These are phyloP conservation scores for Thraustochytrium striatum DNA, from an alignment of 352 stramenopile genomes.

Conservation along the genomic window DNA sequence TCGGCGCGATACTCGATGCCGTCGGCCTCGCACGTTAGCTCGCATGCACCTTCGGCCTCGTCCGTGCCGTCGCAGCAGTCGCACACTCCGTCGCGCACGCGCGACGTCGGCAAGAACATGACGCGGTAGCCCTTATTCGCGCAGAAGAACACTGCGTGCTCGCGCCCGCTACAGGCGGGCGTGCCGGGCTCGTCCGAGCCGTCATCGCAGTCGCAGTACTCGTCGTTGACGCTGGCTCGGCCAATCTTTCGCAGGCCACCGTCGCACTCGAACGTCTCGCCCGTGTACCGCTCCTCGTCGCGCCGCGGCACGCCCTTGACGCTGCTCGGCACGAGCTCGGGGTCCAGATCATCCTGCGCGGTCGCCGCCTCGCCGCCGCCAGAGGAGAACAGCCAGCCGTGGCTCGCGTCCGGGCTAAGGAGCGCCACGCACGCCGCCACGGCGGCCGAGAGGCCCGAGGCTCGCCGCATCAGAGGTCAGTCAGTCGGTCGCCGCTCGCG, in stretches of 20 bases:
- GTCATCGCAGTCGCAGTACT: constrained; percentile 87
- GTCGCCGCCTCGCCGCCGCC: too few species aligned
- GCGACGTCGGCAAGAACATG: constrained; percentile 59
- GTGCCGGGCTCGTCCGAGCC: constrained; percentile 79
- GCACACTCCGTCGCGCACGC: constrained; percentile 86
- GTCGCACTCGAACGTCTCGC: constrained; percentile 15
- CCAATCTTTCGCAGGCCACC: constrained; percentile 40
- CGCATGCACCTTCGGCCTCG: constrained; percentile 12
- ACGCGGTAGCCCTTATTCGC: constrained; percentile 55
- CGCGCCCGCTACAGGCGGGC: constrained; percentile 48
- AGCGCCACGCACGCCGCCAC: too few species aligned
- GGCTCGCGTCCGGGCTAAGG: too few species aligned
- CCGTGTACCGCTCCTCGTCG: not conserved
- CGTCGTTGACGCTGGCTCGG: constrained; percentile 71
- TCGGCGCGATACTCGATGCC: constrained; percentile 2
- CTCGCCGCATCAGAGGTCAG: too few species aligned
- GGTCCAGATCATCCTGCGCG: too few species aligned
- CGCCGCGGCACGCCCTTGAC: not conserved
- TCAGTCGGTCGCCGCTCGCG: too few species aligned
- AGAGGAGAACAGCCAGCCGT: too few species aligned
- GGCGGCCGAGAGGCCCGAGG: too few species aligned
- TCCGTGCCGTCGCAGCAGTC: constrained; percentile 96
- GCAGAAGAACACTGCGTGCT: constrained; percentile 11
- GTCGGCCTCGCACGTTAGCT: constrained; percentile 31
- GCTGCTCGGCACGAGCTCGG: too few species aligned